Base-by-base conservation (phyloP, 345 rosid species). In the Trapa incisa region DNA sequence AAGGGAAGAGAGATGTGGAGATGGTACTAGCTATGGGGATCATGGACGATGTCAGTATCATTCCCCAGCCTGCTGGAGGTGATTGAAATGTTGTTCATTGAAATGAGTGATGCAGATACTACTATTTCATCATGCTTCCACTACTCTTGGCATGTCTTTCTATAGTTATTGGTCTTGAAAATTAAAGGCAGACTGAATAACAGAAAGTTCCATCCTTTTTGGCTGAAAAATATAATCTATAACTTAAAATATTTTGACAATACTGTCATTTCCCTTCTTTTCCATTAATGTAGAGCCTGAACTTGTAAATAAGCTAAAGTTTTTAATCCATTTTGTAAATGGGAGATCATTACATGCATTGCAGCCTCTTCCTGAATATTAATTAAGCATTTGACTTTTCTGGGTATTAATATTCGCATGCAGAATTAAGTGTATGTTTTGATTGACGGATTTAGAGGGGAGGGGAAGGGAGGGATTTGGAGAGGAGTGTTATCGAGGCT, bases 31-130 rank as follows among this genome's bases (percentile, higher is more conserved):
- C 96, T 39, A 92, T 89, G 98, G 98, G 96, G 77, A 86, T 92
- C 70, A 92, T 87, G 93, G 90, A 89, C 80, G 97, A 94, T 78
- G 96, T 87, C 54, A 86, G 96, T 83, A 85, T 89, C 70, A 86
- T 91, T 71, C 95, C 99, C 60, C 97, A 89, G 71, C 96, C 96
- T 75, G 97, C 97, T 47, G 99, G 91, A 87, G 99, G 96, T 91
- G 73, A 80, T 74, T 57, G 50, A 17, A 9, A 32, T 67, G 60
- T 43, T 77, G 37, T 37, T 37, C 56, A 35, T 37, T 57, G 70
- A 52, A 33, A 2, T 54, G 36, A 35, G 16, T 3, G 42, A 52
- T 52, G 32, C n/a, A 41, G n/a, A 15, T 64, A 12, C 50, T 41
- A 61, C 33, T 57, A 6, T 57, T 60, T 33, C 8, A 39, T 22